phyloP scores from a whole-genome alignment of 1,284 basidiomycete genomes.

The Cutaneotrichosporon arboriforme region DNA sequence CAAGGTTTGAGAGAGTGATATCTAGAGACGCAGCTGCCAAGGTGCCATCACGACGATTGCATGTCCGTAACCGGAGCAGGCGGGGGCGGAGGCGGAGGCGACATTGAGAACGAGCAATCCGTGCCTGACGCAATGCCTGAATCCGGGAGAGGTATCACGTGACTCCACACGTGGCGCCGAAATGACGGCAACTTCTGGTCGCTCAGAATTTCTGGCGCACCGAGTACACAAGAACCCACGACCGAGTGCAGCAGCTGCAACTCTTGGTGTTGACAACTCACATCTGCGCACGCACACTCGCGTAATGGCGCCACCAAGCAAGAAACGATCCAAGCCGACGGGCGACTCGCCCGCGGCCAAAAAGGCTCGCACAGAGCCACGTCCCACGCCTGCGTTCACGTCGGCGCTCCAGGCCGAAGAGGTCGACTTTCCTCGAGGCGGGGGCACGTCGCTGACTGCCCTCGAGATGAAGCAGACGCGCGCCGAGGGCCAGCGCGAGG shows the following conservation, averaged over 20 bases:
- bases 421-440: constrained; percentile 89
- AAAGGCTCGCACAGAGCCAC: constrained; percentile 20
- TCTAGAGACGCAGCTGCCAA: too few species aligned
- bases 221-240: neutral
- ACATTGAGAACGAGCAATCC: too few species aligned
- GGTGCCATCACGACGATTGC: too few species aligned
- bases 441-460: constrained; percentile 67
- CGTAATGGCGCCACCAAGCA: constrained; percentile 18
- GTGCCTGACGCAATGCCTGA: too few species aligned
- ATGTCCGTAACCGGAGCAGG: too few species aligned
- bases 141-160: constrained; percentile 4
- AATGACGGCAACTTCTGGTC: neutral
- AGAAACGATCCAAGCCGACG: constrained; percentile 15
- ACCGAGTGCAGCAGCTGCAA: too few species aligned
- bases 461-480: constrained; percentile 83
- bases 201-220: neutral
- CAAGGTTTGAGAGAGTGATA: too few species aligned
- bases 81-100: too few species aligned
- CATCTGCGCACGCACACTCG: neutral
- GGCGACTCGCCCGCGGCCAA: constrained; percentile 12
- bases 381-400: constrained; percentile 41
- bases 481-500: constrained; percentile 78
- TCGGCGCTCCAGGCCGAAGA: constrained; percentile 60
- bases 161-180: neutral
- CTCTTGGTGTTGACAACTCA: neutral